Percentiles rank a stretch among this genome's conserved stretches.
Conservation (phyloP, 169 alveolate genomes). For the Eimeria praecox region DNA sequence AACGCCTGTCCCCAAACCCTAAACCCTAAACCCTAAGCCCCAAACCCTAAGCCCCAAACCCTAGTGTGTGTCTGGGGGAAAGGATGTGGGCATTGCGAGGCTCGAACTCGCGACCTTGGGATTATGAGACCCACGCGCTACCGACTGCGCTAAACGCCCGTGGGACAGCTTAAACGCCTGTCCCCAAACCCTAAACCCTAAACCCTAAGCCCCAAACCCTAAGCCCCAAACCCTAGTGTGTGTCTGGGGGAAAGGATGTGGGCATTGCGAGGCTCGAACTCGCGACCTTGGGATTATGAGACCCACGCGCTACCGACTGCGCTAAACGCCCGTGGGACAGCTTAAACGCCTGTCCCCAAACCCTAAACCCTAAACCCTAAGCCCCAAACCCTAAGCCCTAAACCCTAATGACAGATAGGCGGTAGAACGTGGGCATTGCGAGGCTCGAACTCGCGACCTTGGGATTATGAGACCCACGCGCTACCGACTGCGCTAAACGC, state of each 20-base stretch:
- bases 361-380: slow-evolving; percentile 9
- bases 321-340: no score
- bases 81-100: slow-evolving; percentile 82
- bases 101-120: slow-evolving; percentile 87
- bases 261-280: no score
- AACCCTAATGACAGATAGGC: neutral
- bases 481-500: slow-evolving; percentile 86
- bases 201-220: neutral
- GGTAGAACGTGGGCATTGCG: slow-evolving; percentile 74
- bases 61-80: neutral
- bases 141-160: slow-evolving; percentile 86
- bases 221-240: no score
- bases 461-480: slow-evolving; percentile 88
- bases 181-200: neutral
- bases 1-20: neutral
- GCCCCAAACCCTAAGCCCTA: neutral
- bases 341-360: no score
- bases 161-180: no score
- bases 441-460: slow-evolving; percentile 87
- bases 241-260: neutral
- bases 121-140: slow-evolving; percentile 87
- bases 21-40: neutral
- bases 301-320: no score
- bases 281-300: no score
- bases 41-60: neutral